Conservation (phyloP, 345 rosid genomes). For the Mallotus nudiflorus region DNA sequence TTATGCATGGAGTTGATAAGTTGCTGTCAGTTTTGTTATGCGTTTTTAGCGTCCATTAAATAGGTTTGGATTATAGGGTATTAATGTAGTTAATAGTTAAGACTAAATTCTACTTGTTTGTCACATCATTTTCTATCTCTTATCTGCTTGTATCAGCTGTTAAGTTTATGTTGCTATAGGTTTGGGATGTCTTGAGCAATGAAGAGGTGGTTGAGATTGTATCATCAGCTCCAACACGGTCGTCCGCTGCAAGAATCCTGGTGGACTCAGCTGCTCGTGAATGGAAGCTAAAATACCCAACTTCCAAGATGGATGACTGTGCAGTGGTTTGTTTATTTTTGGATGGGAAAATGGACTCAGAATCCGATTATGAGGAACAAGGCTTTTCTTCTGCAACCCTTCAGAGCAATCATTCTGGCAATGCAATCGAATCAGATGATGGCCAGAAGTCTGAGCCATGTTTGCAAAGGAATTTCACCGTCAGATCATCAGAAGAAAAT, state of each 20-base stretch:
- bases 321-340: constrained; percentile 96
- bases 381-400: constrained; percentile 74
- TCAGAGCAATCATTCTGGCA: constrained; percentile 69
- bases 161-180: constrained; percentile 41
- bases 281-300: constrained; percentile 97
- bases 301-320: constrained; percentile 99
- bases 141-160: background rate
- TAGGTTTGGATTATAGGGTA: too few relatives aligned
- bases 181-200: constrained; percentile 98
- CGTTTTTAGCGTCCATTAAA: background rate
- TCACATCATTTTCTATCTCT: too few relatives aligned
- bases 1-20: background rate
- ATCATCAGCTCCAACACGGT: constrained; percentile 71
- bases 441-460: constrained; percentile 83
- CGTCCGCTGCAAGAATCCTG: constrained; percentile 81
- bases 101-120: too few relatives aligned
- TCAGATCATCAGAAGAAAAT: constrained; percentile 67
- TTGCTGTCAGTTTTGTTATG: background rate
- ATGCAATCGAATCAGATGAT: constrained; percentile 72
- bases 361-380: constrained; percentile 77
- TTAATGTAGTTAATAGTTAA: too few relatives aligned
- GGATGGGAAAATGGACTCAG: constrained; percentile 93
- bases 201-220: constrained; percentile 94
- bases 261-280: constrained; percentile 89
- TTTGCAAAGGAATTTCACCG: constrained; percentile 82